Percentiles rank a stretch among this genome's conserved stretches.
phyloP scores from a whole-genome alignment of 73 alveolate species.

The Paramecium pentaurelia region DNA sequence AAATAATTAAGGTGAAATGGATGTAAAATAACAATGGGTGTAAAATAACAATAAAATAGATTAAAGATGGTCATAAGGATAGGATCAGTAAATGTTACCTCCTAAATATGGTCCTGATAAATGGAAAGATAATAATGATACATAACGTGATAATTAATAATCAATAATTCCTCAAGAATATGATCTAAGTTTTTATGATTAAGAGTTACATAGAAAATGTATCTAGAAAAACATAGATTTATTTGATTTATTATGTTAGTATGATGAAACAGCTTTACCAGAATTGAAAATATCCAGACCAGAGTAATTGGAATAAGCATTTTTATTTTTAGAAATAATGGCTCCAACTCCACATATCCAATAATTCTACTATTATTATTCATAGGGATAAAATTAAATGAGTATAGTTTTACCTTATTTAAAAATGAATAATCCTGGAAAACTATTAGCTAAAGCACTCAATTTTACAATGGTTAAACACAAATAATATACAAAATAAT shows the following conservation, averaged over 20 bases:
- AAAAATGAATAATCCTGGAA: not conserved
- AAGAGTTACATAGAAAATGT: not conserved
- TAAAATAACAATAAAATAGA: not conserved
- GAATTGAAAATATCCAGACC: not conserved
- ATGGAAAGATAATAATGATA: not conserved
- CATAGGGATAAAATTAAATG: not conserved
- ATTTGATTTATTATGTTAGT: not conserved
- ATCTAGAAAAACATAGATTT: not conserved
- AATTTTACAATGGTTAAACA: constrained; percentile 36
- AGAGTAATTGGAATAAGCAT: not conserved
- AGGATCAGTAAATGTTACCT: not conserved
- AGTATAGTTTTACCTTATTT: not conserved
- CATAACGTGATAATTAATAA: not conserved
- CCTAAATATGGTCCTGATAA: not conserved
- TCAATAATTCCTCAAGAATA: not conserved
- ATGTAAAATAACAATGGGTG: not conserved
- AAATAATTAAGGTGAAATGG: not conserved
- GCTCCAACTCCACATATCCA: constrained; percentile 6
- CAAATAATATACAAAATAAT: not conserved
- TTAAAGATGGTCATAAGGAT: not conserved
- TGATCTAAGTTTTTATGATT: not conserved
- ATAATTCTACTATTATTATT: not conserved
- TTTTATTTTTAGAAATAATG: not conserved
- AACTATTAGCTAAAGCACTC: constrained; percentile 9
- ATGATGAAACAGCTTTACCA: constrained; percentile 14